These are phyloP conservation scores for Cucurbita maxima DNA, from an alignment of 306 rosid species.

Conservation along the genomic window DNA sequence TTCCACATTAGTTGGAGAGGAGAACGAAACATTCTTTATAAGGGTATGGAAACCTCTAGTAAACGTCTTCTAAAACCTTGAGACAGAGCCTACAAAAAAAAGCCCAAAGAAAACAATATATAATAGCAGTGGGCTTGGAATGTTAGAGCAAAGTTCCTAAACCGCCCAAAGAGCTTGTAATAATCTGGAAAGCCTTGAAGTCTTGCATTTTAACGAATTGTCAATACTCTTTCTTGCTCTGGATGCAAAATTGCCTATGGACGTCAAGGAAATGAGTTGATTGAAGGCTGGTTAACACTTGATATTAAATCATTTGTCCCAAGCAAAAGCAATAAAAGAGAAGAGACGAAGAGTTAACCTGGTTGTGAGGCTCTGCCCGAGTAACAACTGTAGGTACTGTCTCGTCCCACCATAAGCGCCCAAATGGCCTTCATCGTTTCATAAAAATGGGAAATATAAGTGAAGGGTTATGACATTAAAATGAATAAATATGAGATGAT, in stretches of 20 bases:
- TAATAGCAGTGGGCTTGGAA: too few relatives aligned
- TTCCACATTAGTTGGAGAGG: too few relatives aligned
- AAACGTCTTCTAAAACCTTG: too few relatives aligned
- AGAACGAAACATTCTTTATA: too few relatives aligned
- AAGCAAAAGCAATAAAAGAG: not conserved
- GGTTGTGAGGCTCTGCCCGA: slow-evolving; percentile 40
- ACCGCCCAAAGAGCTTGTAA: slow-evolving; percentile 36
- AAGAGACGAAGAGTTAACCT: slow-evolving; percentile 10
- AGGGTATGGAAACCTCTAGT: too few relatives aligned
- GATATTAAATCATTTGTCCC: too few relatives aligned
- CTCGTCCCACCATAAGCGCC: slow-evolving; percentile 41
- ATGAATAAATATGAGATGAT: not conserved
- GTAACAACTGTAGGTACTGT: slow-evolving; percentile 37
- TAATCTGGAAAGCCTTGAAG: slow-evolving; percentile 72
- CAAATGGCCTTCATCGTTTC: slow-evolving; percentile 24
- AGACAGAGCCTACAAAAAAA: too few relatives aligned
- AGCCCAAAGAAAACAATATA: too few relatives aligned
- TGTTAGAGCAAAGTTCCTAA: not conserved
- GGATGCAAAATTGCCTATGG: slow-evolving; percentile 38
- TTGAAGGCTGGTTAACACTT: not conserved
- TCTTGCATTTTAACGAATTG: slow-evolving; percentile 56
- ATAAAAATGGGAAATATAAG: not conserved
- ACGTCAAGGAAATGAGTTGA: not conserved
- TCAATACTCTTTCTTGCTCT: slow-evolving; percentile 41
- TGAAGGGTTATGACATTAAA: not conserved